phyloP scores from a whole-genome alignment of 2,329 filamentous ascomycete species.

The Fusarium piperis region DNA sequence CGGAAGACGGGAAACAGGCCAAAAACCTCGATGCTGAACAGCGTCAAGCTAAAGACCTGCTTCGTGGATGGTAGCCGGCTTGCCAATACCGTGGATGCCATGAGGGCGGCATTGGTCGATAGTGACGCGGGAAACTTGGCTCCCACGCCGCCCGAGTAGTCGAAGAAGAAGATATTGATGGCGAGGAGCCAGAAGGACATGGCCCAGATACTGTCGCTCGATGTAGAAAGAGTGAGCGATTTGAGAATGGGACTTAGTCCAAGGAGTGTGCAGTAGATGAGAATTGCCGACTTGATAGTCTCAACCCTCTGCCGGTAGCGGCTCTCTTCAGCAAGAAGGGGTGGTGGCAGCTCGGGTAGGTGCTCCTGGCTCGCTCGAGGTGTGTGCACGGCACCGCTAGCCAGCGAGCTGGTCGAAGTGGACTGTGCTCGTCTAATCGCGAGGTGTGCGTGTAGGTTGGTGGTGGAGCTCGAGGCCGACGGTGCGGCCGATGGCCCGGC shows the following conservation, averaged over 20 bases:
- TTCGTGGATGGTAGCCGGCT: constrained; percentile 89
- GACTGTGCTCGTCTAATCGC: constrained; percentile 57
- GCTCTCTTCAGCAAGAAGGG: constrained; percentile 48
- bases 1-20: constrained; percentile 97
- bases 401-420: constrained; percentile 65
- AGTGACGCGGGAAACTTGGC: constrained; percentile 76
- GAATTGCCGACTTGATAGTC: constrained; percentile 89
- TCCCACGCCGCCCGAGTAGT: constrained; percentile 80
- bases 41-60: constrained; percentile 92
- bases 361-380: constrained; percentile 45
- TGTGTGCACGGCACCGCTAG: constrained; percentile 42
- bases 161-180: constrained; percentile 98
- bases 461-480: constrained; percentile 57
- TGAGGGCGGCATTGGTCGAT: constrained; percentile 94
- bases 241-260: constrained; percentile 96
- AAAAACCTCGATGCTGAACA: constrained; percentile 98
- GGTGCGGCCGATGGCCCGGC: constrained; percentile 38
- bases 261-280: constrained; percentile 92
- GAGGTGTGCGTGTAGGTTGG: constrained; percentile 51
- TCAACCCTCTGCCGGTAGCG: constrained; percentile 68
- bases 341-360: constrained; percentile 42
- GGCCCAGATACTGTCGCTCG: constrained; percentile 95
- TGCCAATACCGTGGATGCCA: constrained; percentile 94
- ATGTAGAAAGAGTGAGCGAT: constrained; percentile 92
- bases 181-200: constrained; percentile 92